phyloP scores from a whole-genome alignment of 139 green algal genomes.

The Limnomonas spitsbergensis region DNA sequence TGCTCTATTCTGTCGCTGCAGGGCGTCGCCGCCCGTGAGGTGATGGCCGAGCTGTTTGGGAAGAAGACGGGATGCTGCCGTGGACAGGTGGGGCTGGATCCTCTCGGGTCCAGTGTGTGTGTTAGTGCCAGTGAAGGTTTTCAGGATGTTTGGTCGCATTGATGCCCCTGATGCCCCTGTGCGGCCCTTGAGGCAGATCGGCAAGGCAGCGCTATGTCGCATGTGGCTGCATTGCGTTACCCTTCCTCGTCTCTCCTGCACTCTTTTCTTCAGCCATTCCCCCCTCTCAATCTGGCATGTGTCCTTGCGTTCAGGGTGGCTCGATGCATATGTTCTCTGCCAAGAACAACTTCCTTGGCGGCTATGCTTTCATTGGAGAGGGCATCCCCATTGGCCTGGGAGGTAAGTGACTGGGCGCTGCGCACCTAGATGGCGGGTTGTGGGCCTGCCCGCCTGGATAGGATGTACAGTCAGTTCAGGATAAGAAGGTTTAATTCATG shows the following conservation, averaged over 20 bases:
- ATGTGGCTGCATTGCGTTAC: background rate
- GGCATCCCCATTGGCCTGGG: constrained; percentile 94
- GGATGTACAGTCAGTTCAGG: too few species aligned
- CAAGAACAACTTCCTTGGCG: constrained; percentile 87
- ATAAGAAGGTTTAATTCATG: too few species aligned
- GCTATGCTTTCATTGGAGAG: constrained; percentile 97
- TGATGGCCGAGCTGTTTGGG: constrained; percentile 99
- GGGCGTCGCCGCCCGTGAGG: constrained; percentile 27
- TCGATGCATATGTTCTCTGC: constrained; percentile 98
- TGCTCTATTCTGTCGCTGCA: too few species aligned
- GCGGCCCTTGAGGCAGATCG: background rate
- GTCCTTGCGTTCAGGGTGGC: constrained; percentile 91
- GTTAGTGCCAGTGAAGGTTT: background rate
- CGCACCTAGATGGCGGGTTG: too few species aligned
- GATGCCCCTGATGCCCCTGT: background rate
- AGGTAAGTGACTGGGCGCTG: too few species aligned
- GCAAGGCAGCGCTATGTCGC: background rate
- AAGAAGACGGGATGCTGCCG: constrained; percentile 95
- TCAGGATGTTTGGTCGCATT: background rate
- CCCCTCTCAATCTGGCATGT: constrained; percentile 14
- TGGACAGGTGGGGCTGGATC: too few species aligned
- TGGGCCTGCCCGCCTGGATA: too few species aligned
- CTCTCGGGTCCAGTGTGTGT: too few species aligned
- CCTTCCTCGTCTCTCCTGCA: background rate
- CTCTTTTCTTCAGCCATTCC: background rate